Evolutionary conservation across 768 basidiomycete species (phyloP).

Genomic region (Lactarius evosmus): DNA sequence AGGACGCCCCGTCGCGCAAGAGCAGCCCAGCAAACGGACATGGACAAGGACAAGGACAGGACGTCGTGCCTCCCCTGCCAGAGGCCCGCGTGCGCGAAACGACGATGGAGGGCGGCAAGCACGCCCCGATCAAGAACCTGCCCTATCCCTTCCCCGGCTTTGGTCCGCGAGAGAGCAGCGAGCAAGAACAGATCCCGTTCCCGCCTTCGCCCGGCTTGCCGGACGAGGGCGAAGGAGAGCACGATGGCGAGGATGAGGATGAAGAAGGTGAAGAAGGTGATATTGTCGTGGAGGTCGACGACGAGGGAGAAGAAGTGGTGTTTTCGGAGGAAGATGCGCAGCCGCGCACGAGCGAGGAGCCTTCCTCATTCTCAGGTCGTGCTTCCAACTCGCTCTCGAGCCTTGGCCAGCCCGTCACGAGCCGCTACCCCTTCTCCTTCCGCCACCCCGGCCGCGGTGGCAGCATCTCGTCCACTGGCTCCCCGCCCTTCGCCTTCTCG

Average conservation of each 20-base stretch:
- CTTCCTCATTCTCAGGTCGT: slow-evolving; percentile 59
- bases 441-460: slow-evolving; percentile 51
- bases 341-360: slow-evolving; percentile 40
- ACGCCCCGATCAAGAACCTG: slow-evolving; percentile 47
- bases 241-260: slow-evolving; percentile 29
- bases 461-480: slow-evolving; percentile 40
- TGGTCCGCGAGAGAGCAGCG: slow-evolving; percentile 50
- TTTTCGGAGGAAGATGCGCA: slow-evolving; percentile 37
- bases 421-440: slow-evolving; percentile 68
- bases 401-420: slow-evolving; percentile 70
- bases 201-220: slow-evolving; percentile 57
- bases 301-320: slow-evolving; percentile 46
- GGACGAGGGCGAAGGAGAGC: slow-evolving; percentile 35
- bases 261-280: slow-evolving; percentile 32
- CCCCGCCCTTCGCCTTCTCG: slow-evolving; percentile 31
- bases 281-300: slow-evolving; percentile 39
- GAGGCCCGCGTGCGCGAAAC: slow-evolving; percentile 36
- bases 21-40: slow-evolving; percentile 27
- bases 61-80: slow-evolving; percentile 33
- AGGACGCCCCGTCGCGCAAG: slow-evolving; percentile 32
- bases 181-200: slow-evolving; percentile 68
- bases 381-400: slow-evolving; percentile 66
- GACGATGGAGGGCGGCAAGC: slow-evolving; percentile 44
- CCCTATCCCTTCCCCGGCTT: slow-evolving; percentile 72
- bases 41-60: slow-evolving; percentile 19